These are phyloP conservation scores for Vachellia pachyceras DNA, from an alignment of 306 rosid species.

Conservation along the genomic window DNA sequence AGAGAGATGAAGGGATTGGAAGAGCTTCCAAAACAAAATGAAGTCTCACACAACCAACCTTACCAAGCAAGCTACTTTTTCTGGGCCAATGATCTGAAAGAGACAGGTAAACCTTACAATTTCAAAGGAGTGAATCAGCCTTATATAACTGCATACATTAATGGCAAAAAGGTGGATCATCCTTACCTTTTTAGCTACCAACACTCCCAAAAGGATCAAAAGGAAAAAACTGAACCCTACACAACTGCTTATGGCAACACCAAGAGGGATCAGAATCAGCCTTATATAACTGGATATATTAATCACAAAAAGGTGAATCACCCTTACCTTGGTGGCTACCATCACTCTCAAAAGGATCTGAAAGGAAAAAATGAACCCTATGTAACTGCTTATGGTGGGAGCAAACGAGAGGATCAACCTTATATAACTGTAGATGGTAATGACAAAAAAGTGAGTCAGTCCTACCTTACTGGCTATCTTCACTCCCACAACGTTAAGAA, in stretches of 20 bases:
- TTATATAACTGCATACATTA: neutral
- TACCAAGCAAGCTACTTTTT: neutral
- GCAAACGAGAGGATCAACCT: neutral
- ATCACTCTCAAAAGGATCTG: neutral
- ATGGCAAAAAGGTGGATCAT: neutral
- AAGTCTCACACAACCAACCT: neutral
- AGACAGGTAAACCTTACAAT: neutral
- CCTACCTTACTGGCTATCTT: neutral
- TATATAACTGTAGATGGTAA: neutral
- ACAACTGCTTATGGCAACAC: too few relatives aligned
- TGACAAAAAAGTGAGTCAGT: neutral
- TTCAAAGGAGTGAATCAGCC: neutral
- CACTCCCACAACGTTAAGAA: neutral
- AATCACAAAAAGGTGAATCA: too few relatives aligned
- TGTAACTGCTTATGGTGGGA: neutral
- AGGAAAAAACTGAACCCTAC: neutral
- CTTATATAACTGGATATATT: too few relatives aligned
- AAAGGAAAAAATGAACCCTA: neutral
- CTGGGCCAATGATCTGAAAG: neutral
- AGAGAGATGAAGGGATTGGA: constrained; percentile 23
- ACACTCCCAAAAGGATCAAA: too few relatives aligned
- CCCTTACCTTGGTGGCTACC: neutral
- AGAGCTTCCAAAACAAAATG: neutral
- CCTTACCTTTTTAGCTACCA: neutral
- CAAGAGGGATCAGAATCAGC: too few relatives aligned